A percentile compares a stretch with the other conserved stretches of the same genome.
These are phyloP conservation scores for Ceratocystis harringtonii DNA, from an alignment of 2,329 filamentous ascomycete species.

Conservation along the genomic window DNA sequence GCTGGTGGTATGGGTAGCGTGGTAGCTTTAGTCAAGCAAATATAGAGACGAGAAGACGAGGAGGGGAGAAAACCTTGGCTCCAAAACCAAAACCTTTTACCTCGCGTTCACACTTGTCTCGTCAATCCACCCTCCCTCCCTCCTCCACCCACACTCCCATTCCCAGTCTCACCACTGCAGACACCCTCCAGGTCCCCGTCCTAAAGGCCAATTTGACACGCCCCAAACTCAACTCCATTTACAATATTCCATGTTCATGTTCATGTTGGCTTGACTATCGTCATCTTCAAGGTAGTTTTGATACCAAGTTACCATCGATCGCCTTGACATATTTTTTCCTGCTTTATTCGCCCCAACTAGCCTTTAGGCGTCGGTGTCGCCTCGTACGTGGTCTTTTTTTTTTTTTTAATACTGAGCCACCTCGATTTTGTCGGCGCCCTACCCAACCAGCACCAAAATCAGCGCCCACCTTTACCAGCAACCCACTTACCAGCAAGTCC, in stretches of 20 bases:
- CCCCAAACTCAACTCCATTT: conserved; percentile 13
- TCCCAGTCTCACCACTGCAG: conserved; percentile 17
- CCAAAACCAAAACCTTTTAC: conserved; percentile 3
- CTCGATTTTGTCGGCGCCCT: conserved; percentile 2
- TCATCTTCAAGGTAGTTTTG: conserved; percentile 4
- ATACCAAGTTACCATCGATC: neutral
- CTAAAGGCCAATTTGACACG: conserved; percentile 14
- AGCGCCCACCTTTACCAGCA: neutral
- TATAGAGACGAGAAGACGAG: neutral
- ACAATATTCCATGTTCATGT: conserved; percentile 7
- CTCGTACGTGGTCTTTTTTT: neutral
- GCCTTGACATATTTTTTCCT: neutral
- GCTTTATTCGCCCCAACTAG: neutral
- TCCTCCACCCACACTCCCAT: conserved; percentile 17
- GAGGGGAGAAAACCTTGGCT: conserved; percentile 14
- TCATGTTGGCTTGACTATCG: conserved; percentile 8
- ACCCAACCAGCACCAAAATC: neutral
- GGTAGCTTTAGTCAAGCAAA: neutral
- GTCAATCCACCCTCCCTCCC: conserved; percentile 16
- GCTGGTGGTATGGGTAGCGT: neutral
- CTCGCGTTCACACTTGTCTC: conserved; percentile 11
- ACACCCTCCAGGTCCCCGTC: conserved; percentile 17
- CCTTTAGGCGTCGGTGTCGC: conserved; percentile 3
- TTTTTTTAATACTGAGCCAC: neutral
- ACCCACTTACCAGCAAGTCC: neutral